Base-by-base conservation (phyloP, 2,329 filamentous ascomycete species). In the Fonsecaea erecta region DNA sequence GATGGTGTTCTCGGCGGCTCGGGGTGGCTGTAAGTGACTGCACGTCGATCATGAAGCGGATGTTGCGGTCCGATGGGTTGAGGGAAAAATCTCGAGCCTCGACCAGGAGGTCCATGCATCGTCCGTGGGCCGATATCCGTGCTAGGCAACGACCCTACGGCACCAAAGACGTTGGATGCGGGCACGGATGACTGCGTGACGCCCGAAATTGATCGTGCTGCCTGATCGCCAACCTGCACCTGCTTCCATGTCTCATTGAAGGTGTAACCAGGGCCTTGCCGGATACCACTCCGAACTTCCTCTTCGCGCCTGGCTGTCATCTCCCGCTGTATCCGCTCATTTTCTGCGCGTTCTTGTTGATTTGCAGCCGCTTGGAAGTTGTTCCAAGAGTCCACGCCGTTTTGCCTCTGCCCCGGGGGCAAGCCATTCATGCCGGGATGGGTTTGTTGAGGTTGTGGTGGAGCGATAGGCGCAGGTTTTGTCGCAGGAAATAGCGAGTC, bases 41-140 rank as follows among this genome's bases (percentile, higher is more conserved):
- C 66, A 73, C 75, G 66, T 79, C 79, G 28, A 72, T 75, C 43
- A 66, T 76, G 76, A 26, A 34, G 43, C 18, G 37, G 57, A 54
- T 60, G 62, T 18, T 55, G 64, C 24, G 34, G 56, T 37, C 64
- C 67, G 26, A 62, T 32, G 6, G 64, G 70, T 48, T 62, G 66
- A 54, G 81, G 81, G 71, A 83, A 83, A 71, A 83, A 83, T 16
- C 81, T 75, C 18, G 81, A 83, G 57, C 79, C 81, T 37, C 81
- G 79, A 32, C 73, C 73, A 21, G 76, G 71, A 53, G 76, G 73
- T 55, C 71, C 77, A 56, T 70, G 72, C 55, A 76, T 72, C 30
- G 75, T 73, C 52, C 78, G 76, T 24, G 76, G 72, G 28, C 65
- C 71, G 28, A 79, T 75, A 7, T 75, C 65, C 43, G 78, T 76